Evolutionary conservation across 139 green algal species (phyloP).

Genomic region (Axilococcus clingmanii): DNA sequence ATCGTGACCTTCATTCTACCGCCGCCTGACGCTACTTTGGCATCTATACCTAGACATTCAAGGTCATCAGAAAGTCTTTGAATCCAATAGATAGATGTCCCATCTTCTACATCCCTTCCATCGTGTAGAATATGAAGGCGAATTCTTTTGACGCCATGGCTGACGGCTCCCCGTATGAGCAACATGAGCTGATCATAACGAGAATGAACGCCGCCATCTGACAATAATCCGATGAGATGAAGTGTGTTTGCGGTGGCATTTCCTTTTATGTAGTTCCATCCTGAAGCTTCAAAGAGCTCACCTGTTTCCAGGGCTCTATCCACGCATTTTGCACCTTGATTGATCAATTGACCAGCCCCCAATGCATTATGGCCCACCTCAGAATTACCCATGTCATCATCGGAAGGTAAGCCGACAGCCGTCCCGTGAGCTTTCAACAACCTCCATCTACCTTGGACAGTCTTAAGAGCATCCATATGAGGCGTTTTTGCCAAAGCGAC

Average conservation of each 20-base stretch:
- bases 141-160: constrained; percentile 42
- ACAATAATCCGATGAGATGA: constrained; percentile 89
- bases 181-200: constrained; percentile 55
- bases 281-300: constrained; percentile 59
- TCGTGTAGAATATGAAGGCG: constrained; percentile 56
- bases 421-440: constrained; percentile 78
- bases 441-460: constrained; percentile 33
- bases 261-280: constrained; percentile 74
- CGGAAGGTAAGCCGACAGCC: constrained; percentile 81
- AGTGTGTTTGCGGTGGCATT: constrained; percentile 68
- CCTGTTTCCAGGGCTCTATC: constrained; percentile 70
- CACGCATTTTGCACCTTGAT: constrained; percentile 81
- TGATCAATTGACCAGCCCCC: constrained; percentile 77
- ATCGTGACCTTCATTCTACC: constrained; percentile 90
- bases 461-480: constrained; percentile 54
- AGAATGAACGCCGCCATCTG: constrained; percentile 87
- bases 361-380: constrained; percentile 84
- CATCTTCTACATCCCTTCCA: constrained; percentile 50
- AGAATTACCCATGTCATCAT: constrained; percentile 90
- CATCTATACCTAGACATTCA: constrained; percentile 46
- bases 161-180: constrained; percentile 36
- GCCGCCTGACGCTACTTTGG: constrained; percentile 76
- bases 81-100: constrained; percentile 39
- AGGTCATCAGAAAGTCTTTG: constrained; percentile 39
- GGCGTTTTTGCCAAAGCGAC: constrained; percentile 36